A percentile compares a stretch with the other conserved stretches of the same genome.
Conservation (phyloP, 345 rosid species). For the Physaria fendleri region DNA sequence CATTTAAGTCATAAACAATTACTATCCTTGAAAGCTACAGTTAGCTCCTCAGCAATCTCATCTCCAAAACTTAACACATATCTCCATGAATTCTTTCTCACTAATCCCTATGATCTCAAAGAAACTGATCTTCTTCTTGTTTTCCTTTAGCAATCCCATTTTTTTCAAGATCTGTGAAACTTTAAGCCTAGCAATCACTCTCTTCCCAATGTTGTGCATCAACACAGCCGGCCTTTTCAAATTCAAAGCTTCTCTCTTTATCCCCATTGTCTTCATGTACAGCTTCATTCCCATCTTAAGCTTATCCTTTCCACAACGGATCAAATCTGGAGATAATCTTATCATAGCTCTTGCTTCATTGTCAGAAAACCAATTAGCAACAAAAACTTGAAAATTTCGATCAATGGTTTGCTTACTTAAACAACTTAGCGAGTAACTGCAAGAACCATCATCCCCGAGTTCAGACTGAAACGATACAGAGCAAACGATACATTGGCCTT, state of each 20-base stretch:
- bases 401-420: constrained; percentile 22
- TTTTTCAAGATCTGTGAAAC: constrained; percentile 31
- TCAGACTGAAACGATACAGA: no score
- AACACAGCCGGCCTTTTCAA: constrained; percentile 17
- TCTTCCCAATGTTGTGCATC: constrained; percentile 30
- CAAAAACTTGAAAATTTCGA: constrained; percentile 26
- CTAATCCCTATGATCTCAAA: neutral
- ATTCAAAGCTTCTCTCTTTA: constrained; percentile 23
- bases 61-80: neutral
- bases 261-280: constrained; percentile 17
- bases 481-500: no score
- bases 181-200: constrained; percentile 32
- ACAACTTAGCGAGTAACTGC: no score
- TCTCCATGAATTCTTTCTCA: neutral
- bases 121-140: neutral
- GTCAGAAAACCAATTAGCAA: constrained; percentile 30
- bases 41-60: neutral
- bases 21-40: neutral
- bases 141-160: constrained; percentile 17
- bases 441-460: no score
- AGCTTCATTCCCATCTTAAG: constrained; percentile 31
- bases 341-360: constrained; percentile 23
- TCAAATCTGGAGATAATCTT: constrained; percentile 26
- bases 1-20: neutral
- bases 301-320: constrained; percentile 27